These are phyloP conservation scores for Coemansia erecta DNA, from an alignment of 192 early-diverging fungal genomes.

Conservation along the genomic window DNA sequence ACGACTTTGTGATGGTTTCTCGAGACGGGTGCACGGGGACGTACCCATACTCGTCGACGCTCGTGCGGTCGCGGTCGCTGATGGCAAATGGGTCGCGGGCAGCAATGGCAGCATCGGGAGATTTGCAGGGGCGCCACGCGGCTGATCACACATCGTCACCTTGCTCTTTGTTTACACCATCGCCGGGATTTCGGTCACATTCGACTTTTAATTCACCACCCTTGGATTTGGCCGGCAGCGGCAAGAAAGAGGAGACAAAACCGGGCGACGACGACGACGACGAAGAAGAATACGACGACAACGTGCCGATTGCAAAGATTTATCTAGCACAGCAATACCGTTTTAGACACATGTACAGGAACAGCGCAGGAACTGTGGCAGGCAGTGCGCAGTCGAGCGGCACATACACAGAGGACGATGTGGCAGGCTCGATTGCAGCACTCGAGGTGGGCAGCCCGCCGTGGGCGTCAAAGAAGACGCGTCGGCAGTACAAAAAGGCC, in stretches of 20 bases:
- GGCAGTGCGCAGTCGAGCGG: constrained; percentile 27
- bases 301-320: neutral
- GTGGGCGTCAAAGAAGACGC: neutral
- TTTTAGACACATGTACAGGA: neutral
- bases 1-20: no score
- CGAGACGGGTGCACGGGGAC: no score
- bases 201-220: no score
- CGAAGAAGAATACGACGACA: neutral
- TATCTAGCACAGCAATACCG: neutral
- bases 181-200: no score
- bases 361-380: neutral
- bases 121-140: no score
- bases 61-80: neutral
- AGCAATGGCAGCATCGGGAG: no score
- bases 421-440: neutral
- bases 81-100: neutral
- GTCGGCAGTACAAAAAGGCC: neutral
- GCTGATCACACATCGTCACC: no score
- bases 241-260: no score
- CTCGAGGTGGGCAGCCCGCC: neutral
- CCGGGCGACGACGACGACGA: neutral
- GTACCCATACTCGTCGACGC: constrained; percentile 1
- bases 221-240: no score
- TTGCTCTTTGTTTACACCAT: no score
- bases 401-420: constrained; percentile 16